Conservation (phyloP, 352 stramenopile species). For the Pseudoperonospora humuli region DNA sequence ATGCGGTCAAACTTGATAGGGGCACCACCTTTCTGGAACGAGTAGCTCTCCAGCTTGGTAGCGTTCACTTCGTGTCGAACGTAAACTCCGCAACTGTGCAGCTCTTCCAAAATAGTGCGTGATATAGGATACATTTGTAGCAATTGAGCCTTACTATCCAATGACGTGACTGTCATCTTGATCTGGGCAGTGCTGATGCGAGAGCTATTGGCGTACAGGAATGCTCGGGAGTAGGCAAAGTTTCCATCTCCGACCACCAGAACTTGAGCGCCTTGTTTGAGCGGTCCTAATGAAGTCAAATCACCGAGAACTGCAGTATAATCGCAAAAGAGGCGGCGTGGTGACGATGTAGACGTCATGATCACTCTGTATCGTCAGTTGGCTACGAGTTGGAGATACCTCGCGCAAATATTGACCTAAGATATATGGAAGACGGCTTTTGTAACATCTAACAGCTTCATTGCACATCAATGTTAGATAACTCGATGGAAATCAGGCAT, state of each 20-base stretch:
- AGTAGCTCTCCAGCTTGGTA: conserved; percentile 47
- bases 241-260: conserved; percentile 81
- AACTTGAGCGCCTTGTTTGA: conserved; percentile 23
- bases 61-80: conserved; percentile 71
- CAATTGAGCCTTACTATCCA: conserved; percentile 61
- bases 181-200: conserved; percentile 9
- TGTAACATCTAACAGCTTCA: neutral
- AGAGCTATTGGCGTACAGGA: conserved; percentile 42
- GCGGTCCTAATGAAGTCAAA: conserved; percentile 49
- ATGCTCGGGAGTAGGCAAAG: conserved; percentile 76
- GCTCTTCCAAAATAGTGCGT: conserved; percentile 41
- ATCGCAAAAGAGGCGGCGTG: neutral
- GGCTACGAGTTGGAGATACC: too few species aligned
- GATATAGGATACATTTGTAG: conserved; percentile 68
- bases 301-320: conserved; percentile 20
- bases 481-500: too few species aligned
- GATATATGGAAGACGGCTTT: neutral
- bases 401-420: conserved; percentile 1
- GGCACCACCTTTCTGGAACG: conserved; percentile 2
- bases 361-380: neutral
- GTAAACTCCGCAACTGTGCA: conserved; percentile 33
- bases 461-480: neutral
- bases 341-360: conserved; percentile 2
- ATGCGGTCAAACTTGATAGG: conserved; percentile 45
- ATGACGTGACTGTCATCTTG: conserved; percentile 48